Base-by-base conservation (phyloP, 2,329 filamentous ascomycete genomes). In the Colletotrichum sansevieriae region DNA sequence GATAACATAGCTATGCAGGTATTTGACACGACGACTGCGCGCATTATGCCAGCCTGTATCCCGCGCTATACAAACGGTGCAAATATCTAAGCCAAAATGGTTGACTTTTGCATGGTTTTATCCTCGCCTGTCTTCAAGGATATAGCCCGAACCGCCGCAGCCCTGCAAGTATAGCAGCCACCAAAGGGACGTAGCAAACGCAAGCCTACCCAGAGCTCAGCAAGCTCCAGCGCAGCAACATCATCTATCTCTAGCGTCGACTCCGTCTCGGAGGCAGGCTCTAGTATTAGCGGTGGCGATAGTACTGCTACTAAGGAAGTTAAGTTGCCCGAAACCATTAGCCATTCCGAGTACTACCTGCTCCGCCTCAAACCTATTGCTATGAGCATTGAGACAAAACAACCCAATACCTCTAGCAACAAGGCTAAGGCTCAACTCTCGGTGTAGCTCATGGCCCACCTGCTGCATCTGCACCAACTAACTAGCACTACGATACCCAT, bases 31-130 rank as follows among this genome's bases (percentile, higher is more conserved):
- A 44, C 41, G 15, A 44, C 41, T 44, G 15, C 41, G 3, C 41
- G 15, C 41, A 44, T 44, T 44, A 4, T 44, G 15, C 41, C 41
- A 44, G 41, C 41, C 41, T 44, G 15, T 44, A 44, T 44, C 41
- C 41, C 41, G 15, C 41, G 41, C 41, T 12, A 44, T 12, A 44
- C 41, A 44, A 44, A n/a, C 6, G 15, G 41, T 44, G 15, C 41
- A 44, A 44, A 44, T 6, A 44, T 44, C 41, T 12, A 44, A 44
- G 41, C 41, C 41, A 44, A 44, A 9, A 44, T 44, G 15, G 41
- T 44, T 44, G 15, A 44, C 41, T 44, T 44, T 44, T 44, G 41
- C 41, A 44, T 44, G 15, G 41, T 44, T 44, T n/a, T 44, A 44
- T 44, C 41, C 41, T 44, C 41, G 15, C 41, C 41, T 44, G 15